These are phyloP conservation scores for Claviceps humidiphila DNA, from an alignment of 2,329 filamentous ascomycete species.

Conservation along the genomic window DNA sequence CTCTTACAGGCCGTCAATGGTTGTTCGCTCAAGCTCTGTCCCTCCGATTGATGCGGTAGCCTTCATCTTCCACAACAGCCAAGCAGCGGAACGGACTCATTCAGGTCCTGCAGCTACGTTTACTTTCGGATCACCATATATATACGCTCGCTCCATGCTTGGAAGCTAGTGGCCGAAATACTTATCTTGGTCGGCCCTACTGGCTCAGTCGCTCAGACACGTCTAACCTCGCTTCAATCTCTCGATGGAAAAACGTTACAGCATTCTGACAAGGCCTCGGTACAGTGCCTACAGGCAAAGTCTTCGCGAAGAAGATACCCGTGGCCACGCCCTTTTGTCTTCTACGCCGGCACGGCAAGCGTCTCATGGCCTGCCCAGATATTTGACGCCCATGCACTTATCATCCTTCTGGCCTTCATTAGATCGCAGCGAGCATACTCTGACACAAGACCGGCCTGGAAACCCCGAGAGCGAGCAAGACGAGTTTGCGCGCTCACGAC, in stretches of 20 bases:
- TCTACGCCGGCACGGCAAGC: constrained; percentile 41
- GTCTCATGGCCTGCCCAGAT: constrained; percentile 49
- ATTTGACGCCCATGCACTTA: constrained; percentile 49
- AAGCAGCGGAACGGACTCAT: constrained; percentile 50
- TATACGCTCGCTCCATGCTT: no score
- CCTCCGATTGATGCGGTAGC: constrained; percentile 51
- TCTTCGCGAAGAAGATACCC: constrained; percentile 38
- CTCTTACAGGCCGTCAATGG: constrained; percentile 43
- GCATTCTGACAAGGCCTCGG: constrained; percentile 34
- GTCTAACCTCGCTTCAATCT: no score
- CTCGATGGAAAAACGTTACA: no score
- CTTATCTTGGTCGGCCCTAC: no score
- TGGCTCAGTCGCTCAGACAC: no score
- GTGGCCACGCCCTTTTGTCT: constrained; percentile 50
- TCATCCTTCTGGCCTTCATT: constrained; percentile 28
- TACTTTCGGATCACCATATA: no score
- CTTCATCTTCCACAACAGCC: constrained; percentile 47
- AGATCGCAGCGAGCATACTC: constrained; percentile 31
- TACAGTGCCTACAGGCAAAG: constrained; percentile 41
- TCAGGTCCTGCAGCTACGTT: constrained; percentile 32
- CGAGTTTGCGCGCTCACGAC: constrained; percentile 16
- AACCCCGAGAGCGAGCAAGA: constrained; percentile 33
- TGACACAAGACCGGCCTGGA: constrained; percentile 47
- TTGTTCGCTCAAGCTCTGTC: constrained; percentile 27
- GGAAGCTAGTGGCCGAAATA: no score